Percentiles rank a stretch among this genome's conserved stretches.
phyloP scores from a whole-genome alignment of 2,329 filamentous ascomycete species.

The Pestalotiopsis sp. region DNA sequence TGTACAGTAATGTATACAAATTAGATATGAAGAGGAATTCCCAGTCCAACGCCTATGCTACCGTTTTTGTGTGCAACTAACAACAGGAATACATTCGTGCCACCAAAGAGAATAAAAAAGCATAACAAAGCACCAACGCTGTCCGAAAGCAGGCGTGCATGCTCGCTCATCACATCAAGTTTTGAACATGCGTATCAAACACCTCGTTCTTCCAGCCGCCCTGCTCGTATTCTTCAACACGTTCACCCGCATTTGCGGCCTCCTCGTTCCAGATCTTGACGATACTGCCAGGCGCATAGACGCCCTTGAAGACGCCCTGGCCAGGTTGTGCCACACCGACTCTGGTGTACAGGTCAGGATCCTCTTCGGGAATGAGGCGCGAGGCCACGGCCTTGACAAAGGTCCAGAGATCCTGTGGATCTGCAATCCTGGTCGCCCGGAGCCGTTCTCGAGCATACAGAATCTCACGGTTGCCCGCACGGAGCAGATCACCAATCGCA shows the following conservation, averaged over 20 bases:
- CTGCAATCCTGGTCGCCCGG: slow-evolving; percentile 80
- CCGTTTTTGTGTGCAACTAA: background rate
- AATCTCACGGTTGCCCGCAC: slow-evolving; percentile 80
- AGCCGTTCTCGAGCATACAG: slow-evolving; percentile 85
- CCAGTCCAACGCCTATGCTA: background rate
- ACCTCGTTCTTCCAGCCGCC: slow-evolving; percentile 84
- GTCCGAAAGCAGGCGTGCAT: background rate
- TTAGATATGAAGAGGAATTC: too few species aligned
- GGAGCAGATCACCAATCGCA: slow-evolving; percentile 70
- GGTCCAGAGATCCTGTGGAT: slow-evolving; percentile 77
- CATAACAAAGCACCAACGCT: background rate
- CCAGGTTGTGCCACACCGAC: slow-evolving; percentile 67
- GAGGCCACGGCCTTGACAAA: slow-evolving; percentile 85
- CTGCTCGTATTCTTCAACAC: slow-evolving; percentile 72
- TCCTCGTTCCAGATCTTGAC: slow-evolving; percentile 90
- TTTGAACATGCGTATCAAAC: slow-evolving; percentile 56
- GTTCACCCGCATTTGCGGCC: slow-evolving; percentile 69
- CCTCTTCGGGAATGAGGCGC: slow-evolving; percentile 69
- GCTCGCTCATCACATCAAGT: slow-evolving; percentile 18
- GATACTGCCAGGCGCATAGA: slow-evolving; percentile 87
- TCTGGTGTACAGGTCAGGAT: slow-evolving; percentile 76
- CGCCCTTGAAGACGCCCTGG: slow-evolving; percentile 71
- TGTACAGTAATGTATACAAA: too few species aligned
- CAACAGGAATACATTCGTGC: too few species aligned
- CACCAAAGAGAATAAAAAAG: background rate